phyloP scores from a whole-genome alignment of 306 rosid species.

The Glycine latifolia region DNA sequence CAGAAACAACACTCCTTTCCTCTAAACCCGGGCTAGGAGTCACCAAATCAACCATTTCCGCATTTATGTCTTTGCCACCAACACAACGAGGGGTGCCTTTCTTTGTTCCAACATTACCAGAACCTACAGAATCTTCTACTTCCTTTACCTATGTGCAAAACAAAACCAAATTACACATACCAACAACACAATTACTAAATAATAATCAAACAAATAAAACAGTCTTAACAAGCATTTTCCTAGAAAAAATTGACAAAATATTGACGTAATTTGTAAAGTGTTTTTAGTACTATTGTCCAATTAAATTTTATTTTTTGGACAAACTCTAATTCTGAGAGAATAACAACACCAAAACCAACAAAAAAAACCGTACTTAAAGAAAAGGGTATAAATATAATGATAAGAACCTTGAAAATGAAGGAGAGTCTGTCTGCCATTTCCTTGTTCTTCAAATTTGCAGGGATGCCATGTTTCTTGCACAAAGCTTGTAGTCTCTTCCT shows the following conservation, averaged over 20 bases:
- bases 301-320: background rate
- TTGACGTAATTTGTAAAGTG: no score
- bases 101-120: constrained; percentile 1
- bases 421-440: constrained; percentile 58
- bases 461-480: constrained; percentile 60
- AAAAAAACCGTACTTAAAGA: background rate
- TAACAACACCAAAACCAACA: background rate
- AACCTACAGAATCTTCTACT: background rate
- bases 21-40: background rate
- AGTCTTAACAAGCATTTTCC: no score
- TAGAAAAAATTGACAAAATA: no score
- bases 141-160: constrained; percentile 28
- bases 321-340: background rate
- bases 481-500: constrained; percentile 58
- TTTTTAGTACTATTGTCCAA: background rate
- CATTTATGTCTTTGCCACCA: background rate
- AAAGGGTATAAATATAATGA: background rate
- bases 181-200: background rate
- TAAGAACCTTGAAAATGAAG: constrained; percentile 48
- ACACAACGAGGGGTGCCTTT: background rate
- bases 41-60: constrained; percentile 9
- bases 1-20: background rate
- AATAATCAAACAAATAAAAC: no score
- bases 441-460: constrained; percentile 55
- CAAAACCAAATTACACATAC: background rate